Evolutionary conservation across 2,329 filamentous ascomycete genomes (phyloP), one percentile per base, ranked within the genome.

Genomic region (Hymenoscyphus albidus): DNA sequence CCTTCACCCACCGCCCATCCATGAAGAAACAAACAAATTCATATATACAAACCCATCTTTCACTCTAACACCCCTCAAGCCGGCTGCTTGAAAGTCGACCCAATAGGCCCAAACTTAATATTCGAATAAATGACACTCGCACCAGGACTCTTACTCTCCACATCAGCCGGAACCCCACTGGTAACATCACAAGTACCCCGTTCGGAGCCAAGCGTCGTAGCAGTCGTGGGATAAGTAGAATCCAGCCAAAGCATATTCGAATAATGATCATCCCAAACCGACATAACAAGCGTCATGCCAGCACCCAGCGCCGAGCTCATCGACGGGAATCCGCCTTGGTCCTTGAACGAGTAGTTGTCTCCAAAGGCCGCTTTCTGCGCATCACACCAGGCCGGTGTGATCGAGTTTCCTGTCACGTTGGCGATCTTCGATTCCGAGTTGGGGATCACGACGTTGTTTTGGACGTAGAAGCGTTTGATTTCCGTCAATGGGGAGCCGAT

Each of bases 161-260:
- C 75, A 3, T 81, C 79, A 38, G 73, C 64, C 32, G 85, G 85
- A 39, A 76, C 79, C 55, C 85, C 85, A 22, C 82, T 83, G 69
- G 74, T 77, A 58, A 78, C 80, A 59, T 79, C 64, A 75, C 86
- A 88, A 42, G 78, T 77, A 62, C 86, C 86, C 71, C 86, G 83
- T 54, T 77, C 77, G 64, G 79, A 76, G 69, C 86, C 85, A 38
- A 79, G 79, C 1, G 66, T 68, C 61, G 78, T 80, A 38, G 78
- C 71, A 67, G 77, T 74, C 66, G 79, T 78, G 59, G 88, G 88
- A 80, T 84, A 89, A 74, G 79, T 83, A 66, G 83, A 85, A 80
- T 92, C 89, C 71, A 92, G 83, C 89, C 89, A 92, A 72, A 89
- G 83, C 88, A 92, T 91, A 78, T 88, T 82, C 72, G 84, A 78